phyloP scores from a whole-genome alignment of 768 basidiomycete species.

The Podaxis sp. region DNA sequence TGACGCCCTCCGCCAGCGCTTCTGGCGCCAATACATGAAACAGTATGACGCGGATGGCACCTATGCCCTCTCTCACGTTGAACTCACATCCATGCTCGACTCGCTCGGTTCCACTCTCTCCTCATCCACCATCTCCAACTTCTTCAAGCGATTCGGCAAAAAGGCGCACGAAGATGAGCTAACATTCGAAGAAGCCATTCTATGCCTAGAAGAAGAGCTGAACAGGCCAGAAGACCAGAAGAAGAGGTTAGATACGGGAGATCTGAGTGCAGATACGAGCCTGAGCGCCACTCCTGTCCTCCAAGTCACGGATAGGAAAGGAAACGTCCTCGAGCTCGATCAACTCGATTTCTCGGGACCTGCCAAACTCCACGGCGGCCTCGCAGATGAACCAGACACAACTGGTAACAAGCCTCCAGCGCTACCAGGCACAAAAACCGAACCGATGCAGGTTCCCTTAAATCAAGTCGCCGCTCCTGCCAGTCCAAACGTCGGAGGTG shows the following conservation, averaged over 20 bases:
- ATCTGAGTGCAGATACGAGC: slow-evolving; percentile 44
- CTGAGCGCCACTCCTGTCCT: slow-evolving; percentile 53
- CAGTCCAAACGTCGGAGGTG: not conserved
- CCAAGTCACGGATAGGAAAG: slow-evolving; percentile 35
- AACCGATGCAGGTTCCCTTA: slow-evolving; percentile 47
- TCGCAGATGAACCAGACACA: slow-evolving; percentile 17
- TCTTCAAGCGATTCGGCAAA: slow-evolving; percentile 75
- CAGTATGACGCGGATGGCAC: slow-evolving; percentile 92
- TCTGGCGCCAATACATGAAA: slow-evolving; percentile 86
- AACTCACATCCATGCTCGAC: slow-evolving; percentile 94
- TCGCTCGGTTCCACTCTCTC: slow-evolving; percentile 92
- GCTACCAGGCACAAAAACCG: slow-evolving; percentile 31
- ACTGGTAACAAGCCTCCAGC: slow-evolving; percentile 12
- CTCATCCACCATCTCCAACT: slow-evolving; percentile 68
- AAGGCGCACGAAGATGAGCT: slow-evolving; percentile 66
- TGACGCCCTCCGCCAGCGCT: slow-evolving; percentile 82
- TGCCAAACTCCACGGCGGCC: slow-evolving; percentile 9
- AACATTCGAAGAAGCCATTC: slow-evolving; percentile 75
- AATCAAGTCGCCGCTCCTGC: slow-evolving; percentile 24
- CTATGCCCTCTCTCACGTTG: slow-evolving; percentile 69
- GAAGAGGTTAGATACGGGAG: slow-evolving; percentile 56
- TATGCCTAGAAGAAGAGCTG: slow-evolving; percentile 83
- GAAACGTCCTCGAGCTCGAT: slow-evolving; percentile 36
- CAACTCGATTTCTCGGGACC: slow-evolving; percentile 64
- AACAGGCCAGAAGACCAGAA: slow-evolving; percentile 71